phyloP scores from a whole-genome alignment of 345 rosid genomes.

The Diplotaxis tenuifolia region DNA sequence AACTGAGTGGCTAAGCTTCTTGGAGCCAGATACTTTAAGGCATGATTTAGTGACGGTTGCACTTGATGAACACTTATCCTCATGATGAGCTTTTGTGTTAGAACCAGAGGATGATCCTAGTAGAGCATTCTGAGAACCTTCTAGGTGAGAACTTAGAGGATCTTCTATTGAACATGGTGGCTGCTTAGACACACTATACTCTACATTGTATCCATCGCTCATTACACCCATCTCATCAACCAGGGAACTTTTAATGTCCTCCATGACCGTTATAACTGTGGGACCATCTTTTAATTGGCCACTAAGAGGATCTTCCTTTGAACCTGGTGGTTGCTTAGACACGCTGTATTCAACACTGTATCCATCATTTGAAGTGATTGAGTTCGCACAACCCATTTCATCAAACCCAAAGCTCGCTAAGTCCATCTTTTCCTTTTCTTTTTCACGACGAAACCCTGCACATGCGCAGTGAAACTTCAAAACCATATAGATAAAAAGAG shows the following conservation, averaged over 20 bases:
- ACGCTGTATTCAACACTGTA: constrained; percentile 34
- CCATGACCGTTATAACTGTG: background rate
- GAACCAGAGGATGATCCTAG: constrained; percentile 39
- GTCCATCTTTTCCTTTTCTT: constrained; percentile 15
- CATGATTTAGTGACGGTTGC: constrained; percentile 53
- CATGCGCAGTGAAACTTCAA: constrained; percentile 2
- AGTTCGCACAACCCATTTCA: constrained; percentile 26
- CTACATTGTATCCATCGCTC: constrained; percentile 41
- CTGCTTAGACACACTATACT: constrained; percentile 33
- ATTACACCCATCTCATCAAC: constrained; percentile 57
- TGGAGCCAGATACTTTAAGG: constrained; percentile 56
- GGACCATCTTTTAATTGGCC: background rate
- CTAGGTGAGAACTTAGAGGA: constrained; percentile 1
- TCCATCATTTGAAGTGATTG: constrained; percentile 5
- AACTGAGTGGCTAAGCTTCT: constrained; percentile 54
- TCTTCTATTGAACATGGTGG: constrained; percentile 20
- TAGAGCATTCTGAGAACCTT: constrained; percentile 1
- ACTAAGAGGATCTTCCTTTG: constrained; percentile 16
- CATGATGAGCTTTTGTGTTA: constrained; percentile 26
- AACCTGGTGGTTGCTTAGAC: constrained; percentile 30
- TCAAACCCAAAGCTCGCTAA: constrained; percentile 35
- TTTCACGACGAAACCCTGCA: constrained; percentile 27
- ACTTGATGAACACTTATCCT: constrained; percentile 36
- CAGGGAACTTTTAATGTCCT: background rate
- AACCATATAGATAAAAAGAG: background rate